Evolutionary conservation across 345 rosid genomes (phyloP).

Genomic region (Gynandropsis gynandra): DNA sequence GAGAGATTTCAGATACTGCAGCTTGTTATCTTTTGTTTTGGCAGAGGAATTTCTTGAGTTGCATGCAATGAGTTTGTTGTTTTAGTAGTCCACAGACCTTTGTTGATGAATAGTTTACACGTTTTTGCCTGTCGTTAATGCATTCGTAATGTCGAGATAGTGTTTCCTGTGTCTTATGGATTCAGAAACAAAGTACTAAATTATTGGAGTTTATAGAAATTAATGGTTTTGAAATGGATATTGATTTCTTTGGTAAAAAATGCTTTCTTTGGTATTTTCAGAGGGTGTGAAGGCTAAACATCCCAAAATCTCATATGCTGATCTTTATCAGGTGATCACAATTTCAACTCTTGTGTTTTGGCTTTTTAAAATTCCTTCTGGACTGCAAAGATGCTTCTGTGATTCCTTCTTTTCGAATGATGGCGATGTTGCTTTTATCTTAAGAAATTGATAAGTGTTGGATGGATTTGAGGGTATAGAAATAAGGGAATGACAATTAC

Average conservation of each 20-base stretch:
- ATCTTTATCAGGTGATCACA: conserved; percentile 32
- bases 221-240: conserved; percentile 1
- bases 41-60: background rate
- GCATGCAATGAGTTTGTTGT: no score
- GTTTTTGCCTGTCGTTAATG: background rate
- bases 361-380: background rate
- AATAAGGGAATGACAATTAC: background rate
- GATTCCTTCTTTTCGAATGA: no score
- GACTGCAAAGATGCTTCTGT: no score
- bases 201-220: background rate
- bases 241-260: conserved; percentile 8
- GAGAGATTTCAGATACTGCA: no score
- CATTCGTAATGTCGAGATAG: background rate
- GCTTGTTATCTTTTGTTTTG: background rate
- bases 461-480: background rate
- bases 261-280: conserved; percentile 28
- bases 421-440: no score
- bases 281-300: conserved; percentile 76
- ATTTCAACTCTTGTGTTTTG: background rate
- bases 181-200: background rate
- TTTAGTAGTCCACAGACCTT: no score
- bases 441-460: no score
- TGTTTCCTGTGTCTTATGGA: background rate
- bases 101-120: no score
- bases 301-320: conserved; percentile 78